Evolutionary conservation across 768 basidiomycete species (phyloP).

Genomic region (Boletales sp.): DNA sequence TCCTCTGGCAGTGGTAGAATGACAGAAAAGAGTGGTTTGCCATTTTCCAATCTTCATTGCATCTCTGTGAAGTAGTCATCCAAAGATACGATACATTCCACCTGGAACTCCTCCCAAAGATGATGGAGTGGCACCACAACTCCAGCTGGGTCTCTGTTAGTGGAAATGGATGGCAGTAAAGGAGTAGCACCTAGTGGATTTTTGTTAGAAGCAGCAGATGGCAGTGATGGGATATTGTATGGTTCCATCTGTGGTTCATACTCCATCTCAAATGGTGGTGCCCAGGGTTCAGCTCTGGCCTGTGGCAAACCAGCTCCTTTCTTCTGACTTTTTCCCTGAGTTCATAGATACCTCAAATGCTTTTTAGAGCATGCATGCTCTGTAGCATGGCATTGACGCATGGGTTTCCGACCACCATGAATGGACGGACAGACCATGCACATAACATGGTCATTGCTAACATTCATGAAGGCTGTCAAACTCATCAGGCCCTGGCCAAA

Average conservation of each 20-base stretch:
- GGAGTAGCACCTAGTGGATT: too few species aligned
- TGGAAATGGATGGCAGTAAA: too few species aligned
- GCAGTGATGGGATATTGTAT: too few species aligned
- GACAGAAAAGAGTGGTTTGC: conserved; percentile 2
- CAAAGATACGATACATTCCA: background rate
- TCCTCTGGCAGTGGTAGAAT: conserved; percentile 3
- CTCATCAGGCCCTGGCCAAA: background rate
- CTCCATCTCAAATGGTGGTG: too few species aligned
- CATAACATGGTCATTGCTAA: background rate
- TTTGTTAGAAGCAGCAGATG: too few species aligned
- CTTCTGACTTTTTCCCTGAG: background rate
- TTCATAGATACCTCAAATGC: background rate
- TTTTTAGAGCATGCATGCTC: conserved; percentile 1
- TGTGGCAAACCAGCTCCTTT: background rate
- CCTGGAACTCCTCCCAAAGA: conserved; percentile 10
- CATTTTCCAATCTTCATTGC: background rate
- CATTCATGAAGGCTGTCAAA: background rate
- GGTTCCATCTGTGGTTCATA: too few species aligned
- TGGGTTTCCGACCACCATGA: background rate
- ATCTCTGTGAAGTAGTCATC: conserved; percentile 14
- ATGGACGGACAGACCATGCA: conserved; percentile 3
- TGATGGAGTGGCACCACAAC: background rate
- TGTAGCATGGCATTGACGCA: background rate
- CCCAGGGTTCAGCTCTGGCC: too few species aligned
- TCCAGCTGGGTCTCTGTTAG: too few species aligned